Evolutionary conservation across 441 rosid species (phyloP), one percentile per base, ranked within the genome.

Genomic region (Macaranga tanarius): DNA sequence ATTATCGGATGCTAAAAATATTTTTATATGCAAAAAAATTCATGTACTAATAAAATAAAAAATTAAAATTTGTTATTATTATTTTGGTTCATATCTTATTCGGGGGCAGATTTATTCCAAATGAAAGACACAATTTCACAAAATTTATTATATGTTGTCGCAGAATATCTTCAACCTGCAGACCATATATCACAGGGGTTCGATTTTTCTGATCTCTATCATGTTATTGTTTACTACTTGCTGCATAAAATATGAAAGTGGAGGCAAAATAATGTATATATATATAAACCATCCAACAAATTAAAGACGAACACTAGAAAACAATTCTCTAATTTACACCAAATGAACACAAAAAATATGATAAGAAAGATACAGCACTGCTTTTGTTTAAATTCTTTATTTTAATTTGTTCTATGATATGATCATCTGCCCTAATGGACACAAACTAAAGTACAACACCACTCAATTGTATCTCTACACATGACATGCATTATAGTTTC

Each of bases 321-420:
- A 69, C 59, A 60, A 61, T 64, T 52, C 48, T 38, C 51, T 73
- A 75, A 71, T 72, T 70, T 73, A 66, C 76, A 74, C 10, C 65
- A 54, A 77, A 64, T 63, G 28, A 65, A 62, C 55, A 17, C 40
- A 16, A 15, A 28, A 26, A 58, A 15, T 15, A 25, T 3, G 12
- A 61, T 63, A 72, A 51, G 64, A 75, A 61, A 48, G 67, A 60
- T 9, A 65, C 69, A 70, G 19, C 65, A 59, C 69, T 54, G 47
- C 17, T 10, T 7, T 22, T 23, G 3, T 23, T 25, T 22, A 9
- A 22, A 0, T 78, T 61, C 38, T 57, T 31, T 19, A 44, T 56
- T 52, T 45, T 4, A 26, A 12, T 17, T 38, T n/a, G 38, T 34
- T 34, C 38, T 34, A 34, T 34, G 38, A 20, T 57, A 45, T n/a